phyloP scores from a whole-genome alignment of 345 rosid genomes.

The rapeseed (Brassica napus) region DNA sequence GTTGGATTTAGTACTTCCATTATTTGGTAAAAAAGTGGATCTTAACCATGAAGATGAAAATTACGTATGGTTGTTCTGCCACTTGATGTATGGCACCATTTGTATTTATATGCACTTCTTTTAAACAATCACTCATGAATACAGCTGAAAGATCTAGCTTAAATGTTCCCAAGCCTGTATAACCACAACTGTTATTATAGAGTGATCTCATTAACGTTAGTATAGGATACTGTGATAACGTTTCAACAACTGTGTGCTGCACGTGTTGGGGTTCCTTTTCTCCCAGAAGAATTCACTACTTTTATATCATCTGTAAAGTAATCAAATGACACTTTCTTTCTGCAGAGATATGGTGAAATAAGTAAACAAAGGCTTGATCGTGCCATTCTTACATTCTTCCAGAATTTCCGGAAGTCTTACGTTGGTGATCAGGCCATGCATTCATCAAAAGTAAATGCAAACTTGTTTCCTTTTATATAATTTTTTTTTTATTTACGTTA shows the following conservation, averaged over 20 bases:
- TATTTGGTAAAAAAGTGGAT: constrained; percentile 8
- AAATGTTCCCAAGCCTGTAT: constrained; percentile 11
- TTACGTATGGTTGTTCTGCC: background rate
- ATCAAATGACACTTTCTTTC: constrained; percentile 21
- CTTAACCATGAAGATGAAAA: constrained; percentile 18
- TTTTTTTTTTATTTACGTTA: background rate
- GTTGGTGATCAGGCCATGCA: constrained; percentile 99
- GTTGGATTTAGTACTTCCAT: constrained; percentile 6
- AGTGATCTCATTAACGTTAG: constrained; percentile 1
- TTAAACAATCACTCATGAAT: background rate
- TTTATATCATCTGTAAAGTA: constrained; percentile 20
- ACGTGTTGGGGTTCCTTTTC: constrained; percentile 7
- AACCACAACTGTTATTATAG: background rate
- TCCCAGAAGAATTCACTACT: constrained; percentile 21
- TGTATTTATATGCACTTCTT: constrained; percentile 8
- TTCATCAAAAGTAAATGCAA: constrained; percentile 80
- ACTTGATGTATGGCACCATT: constrained; percentile 13
- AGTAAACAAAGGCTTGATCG: constrained; percentile 98
- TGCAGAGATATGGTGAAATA: constrained; percentile 85
- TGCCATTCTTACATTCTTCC: constrained; percentile 96
- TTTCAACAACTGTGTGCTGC: constrained; percentile 17
- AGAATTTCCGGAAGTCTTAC: constrained; percentile 96
- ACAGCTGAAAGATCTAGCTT: constrained; percentile 7
- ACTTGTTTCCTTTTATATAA: background rate
- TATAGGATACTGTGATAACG: constrained; percentile 10